These are phyloP conservation scores for Odontarrhena argentea DNA, from an alignment of 345 rosid genomes.

Conservation along the genomic window DNA sequence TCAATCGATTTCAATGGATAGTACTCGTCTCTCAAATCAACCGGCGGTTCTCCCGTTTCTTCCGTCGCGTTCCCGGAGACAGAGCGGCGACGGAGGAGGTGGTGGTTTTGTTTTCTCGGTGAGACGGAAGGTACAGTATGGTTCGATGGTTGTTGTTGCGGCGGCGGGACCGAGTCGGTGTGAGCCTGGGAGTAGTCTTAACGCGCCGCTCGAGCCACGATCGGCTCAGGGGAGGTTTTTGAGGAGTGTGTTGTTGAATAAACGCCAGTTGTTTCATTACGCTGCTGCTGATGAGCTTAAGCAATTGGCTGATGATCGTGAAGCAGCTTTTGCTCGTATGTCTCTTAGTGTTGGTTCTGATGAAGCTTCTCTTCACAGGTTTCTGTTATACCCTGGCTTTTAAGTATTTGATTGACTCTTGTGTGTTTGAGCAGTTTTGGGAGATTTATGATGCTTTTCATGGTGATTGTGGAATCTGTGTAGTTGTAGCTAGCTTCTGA, in stretches of 20 bases:
- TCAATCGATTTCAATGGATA: slow-evolving; percentile 56
- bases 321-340: slow-evolving; percentile 64
- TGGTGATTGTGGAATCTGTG: not conserved
- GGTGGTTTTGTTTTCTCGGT: slow-evolving; percentile 19
- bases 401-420: not conserved
- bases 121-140: not conserved
- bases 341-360: slow-evolving; percentile 63
- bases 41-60: slow-evolving; percentile 35
- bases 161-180: slow-evolving; percentile 76
- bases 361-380: slow-evolving; percentile 85
- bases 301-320: slow-evolving; percentile 61
- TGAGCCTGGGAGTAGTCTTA: slow-evolving; percentile 76
- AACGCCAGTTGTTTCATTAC: slow-evolving; percentile 67
- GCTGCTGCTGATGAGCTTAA: slow-evolving; percentile 82
- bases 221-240: slow-evolving; percentile 72
- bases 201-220: slow-evolving; percentile 77
- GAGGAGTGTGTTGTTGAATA: slow-evolving; percentile 73
- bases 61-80: slow-evolving; percentile 40
- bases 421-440: slow-evolving; percentile 6
- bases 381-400: not conserved
- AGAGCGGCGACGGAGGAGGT: slow-evolving; percentile 38
- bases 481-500: not conserved
- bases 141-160: slow-evolving; percentile 31
- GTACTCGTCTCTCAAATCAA: slow-evolving; percentile 45
- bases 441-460: not conserved